Base-by-base conservation (phyloP, 1,139 yeast genomes). In the Arxiozyma heterogenica region DNA sequence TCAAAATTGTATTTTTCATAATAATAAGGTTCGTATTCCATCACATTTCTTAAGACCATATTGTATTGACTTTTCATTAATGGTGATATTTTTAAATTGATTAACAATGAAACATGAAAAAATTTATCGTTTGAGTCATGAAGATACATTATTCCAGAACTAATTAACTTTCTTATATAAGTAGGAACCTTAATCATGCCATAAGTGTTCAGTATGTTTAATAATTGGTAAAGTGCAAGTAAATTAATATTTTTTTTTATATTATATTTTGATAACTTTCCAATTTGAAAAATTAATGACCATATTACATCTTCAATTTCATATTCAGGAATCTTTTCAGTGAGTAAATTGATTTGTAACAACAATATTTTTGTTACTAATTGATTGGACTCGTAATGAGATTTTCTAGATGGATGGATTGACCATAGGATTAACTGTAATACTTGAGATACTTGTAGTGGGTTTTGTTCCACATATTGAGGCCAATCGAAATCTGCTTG, bases 141-240 rank as follows among this genome's bases (percentile, higher is more conserved):
- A 23, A 78, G 65, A 65, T 85, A 88, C 51, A 89, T 78, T 0
- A 87, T 75, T 4, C 96, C 97, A 1, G 94, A 84, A 4, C 96
- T 89, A 52, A 90, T 89, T 42, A 89, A 71, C 59, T 84, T 81
- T 62, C 96, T 73, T 55, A 89, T 73, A 62, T 89, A 90, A 0
- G 87, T 78, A 0, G 91, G 82, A 2, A 85, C 78, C 55, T 69
- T 71, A 50, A 72, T 64, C 34, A 67, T 63, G 4, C 71, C 70
- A 54, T 66, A 68, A 1, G 63, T 62, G 15, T 66, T 66, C 30
- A 66, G 57, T 8, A 65, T 59, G 52, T 68, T 67, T 38, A 67
- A 49, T 4, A 68, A 52, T 12, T 57, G 59, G 41, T 62, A 63
- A 12, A 67, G 42, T 5, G 61, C 54, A 7, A 58, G 57, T 22